A percentile compares a stretch with the other conserved stretches of the same genome.
Evolutionary conservation across 495 filamentous ascomycete genomes (phyloP).

Genomic region (Penicillium paradoxum): DNA sequence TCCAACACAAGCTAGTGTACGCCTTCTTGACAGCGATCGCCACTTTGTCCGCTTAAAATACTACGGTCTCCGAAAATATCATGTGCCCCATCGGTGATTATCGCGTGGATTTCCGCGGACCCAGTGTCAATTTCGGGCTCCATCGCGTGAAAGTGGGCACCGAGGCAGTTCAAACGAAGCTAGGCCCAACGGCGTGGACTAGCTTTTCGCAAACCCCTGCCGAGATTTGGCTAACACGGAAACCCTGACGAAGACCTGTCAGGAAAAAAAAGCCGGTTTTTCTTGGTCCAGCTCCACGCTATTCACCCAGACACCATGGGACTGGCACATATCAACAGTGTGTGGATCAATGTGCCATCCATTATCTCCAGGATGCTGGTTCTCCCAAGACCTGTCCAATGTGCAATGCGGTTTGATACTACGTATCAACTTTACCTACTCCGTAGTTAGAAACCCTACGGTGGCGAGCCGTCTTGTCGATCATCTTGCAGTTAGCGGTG

Average conservation of each 20-base stretch:
- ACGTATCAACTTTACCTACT: no score
- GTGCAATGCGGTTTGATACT: no score
- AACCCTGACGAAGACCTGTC: neutral
- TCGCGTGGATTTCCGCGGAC: neutral
- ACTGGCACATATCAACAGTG: no score
- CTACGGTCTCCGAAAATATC: neutral
- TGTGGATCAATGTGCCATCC: no score
- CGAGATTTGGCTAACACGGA: neutral
- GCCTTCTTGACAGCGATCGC: neutral
- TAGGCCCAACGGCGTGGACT: neutral
- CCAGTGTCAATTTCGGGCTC: neutral
- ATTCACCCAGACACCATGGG: neutral
- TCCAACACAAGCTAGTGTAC: no score
- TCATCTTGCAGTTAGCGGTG: neutral
- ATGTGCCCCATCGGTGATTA: neutral
- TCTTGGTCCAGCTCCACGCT: neutral
- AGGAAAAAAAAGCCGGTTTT: neutral
- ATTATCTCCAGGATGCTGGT: no score
- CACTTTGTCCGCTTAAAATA: neutral
- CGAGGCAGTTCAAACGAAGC: neutral
- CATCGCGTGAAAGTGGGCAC: neutral
- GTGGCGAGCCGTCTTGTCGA: neutral
- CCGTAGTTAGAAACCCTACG: neutral
- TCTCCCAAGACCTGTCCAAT: no score
- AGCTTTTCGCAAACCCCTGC: neutral